Percentiles rank a stretch among this genome's conserved stretches.
phyloP scores from a whole-genome alignment of 2,329 filamentous ascomycete genomes.

The Tricladium varicosporioides region DNA sequence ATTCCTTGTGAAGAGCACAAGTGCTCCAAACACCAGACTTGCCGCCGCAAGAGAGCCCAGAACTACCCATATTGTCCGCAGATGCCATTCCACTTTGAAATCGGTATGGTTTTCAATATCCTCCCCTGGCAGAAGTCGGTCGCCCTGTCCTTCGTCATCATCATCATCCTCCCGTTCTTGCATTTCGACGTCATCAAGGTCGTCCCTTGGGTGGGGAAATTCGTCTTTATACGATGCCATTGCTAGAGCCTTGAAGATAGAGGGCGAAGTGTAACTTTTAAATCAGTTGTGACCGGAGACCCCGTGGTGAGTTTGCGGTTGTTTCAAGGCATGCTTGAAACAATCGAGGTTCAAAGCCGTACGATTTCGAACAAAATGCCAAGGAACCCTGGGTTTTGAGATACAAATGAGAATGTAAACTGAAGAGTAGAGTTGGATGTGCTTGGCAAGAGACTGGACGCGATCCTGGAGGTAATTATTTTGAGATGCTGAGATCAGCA shows the following conservation, averaged over 20 bases:
- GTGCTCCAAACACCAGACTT: constrained; percentile 19
- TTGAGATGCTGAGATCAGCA: too few species aligned
- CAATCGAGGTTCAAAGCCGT: not conserved
- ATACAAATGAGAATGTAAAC: too few species aligned
- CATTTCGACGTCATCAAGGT: constrained; percentile 29
- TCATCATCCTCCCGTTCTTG: constrained; percentile 24
- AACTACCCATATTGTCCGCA: constrained; percentile 31
- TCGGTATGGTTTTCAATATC: constrained; percentile 16
- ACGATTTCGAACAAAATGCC: not conserved
- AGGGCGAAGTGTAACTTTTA: not conserved
- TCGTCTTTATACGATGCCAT: constrained; percentile 24
- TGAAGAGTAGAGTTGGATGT: too few species aligned
- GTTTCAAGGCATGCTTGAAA: constrained; percentile 8
- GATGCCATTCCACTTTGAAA: constrained; percentile 29
- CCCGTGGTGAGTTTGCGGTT: not conserved
- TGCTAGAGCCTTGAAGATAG: not conserved
- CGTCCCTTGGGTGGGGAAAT: constrained; percentile 12
- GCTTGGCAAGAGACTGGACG: too few species aligned
- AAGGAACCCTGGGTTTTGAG: too few species aligned
- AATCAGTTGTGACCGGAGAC: not conserved
- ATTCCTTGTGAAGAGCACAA: constrained; percentile 24
- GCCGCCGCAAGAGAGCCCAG: constrained; percentile 21
- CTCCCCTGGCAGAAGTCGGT: constrained; percentile 25
- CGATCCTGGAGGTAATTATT: too few species aligned
- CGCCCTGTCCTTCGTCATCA: constrained; percentile 20